These are phyloP conservation scores for Ceratocystis diversiconidia DNA, from an alignment of 2,329 filamentous ascomycete genomes.

Conservation along the genomic window DNA sequence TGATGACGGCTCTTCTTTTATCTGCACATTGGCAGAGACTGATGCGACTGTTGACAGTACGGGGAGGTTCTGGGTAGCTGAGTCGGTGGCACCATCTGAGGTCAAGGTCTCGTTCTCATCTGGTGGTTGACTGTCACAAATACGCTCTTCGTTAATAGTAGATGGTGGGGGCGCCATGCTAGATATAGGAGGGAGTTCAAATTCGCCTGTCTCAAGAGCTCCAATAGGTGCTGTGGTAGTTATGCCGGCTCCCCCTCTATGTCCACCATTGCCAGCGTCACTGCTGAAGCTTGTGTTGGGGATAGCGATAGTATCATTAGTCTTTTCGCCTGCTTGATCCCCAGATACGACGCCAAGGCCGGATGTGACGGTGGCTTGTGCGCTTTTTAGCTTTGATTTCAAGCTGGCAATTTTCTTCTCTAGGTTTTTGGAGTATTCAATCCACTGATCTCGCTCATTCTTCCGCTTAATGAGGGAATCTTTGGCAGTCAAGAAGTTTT, in stretches of 20 bases:
- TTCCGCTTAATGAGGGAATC: constrained; percentile 29
- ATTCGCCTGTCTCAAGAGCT: not conserved
- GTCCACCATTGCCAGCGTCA: not conserved
- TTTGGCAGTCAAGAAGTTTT: constrained; percentile 30
- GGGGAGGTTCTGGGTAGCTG: constrained; percentile 5
- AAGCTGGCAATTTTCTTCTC: constrained; percentile 27
- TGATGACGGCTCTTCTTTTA: constrained; percentile 35
- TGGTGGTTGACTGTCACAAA: constrained; percentile 15
- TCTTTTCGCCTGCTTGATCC: not conserved
- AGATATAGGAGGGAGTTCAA: constrained; percentile 1
- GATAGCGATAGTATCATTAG: constrained; percentile 13
- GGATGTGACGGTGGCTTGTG: constrained; percentile 16
- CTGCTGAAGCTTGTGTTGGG: constrained; percentile 10
- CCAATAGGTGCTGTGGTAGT: not conserved
- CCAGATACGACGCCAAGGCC: not conserved
- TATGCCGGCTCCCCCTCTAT: not conserved
- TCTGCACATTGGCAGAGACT: not conserved
- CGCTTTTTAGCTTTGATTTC: constrained; percentile 20
- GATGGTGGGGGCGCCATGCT: constrained; percentile 2
- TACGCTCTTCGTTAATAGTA: constrained; percentile 7
- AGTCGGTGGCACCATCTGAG: not conserved
- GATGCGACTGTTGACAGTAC: not conserved
- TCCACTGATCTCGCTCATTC: constrained; percentile 33
- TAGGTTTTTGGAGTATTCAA: constrained; percentile 31
- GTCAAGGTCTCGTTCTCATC: constrained; percentile 5